A percentile compares a stretch with the other conserved stretches of the same genome.
Conservation (phyloP, 805 yeast species). For the baker's yeast (Saccharomyces cerevisiae) region DNA sequence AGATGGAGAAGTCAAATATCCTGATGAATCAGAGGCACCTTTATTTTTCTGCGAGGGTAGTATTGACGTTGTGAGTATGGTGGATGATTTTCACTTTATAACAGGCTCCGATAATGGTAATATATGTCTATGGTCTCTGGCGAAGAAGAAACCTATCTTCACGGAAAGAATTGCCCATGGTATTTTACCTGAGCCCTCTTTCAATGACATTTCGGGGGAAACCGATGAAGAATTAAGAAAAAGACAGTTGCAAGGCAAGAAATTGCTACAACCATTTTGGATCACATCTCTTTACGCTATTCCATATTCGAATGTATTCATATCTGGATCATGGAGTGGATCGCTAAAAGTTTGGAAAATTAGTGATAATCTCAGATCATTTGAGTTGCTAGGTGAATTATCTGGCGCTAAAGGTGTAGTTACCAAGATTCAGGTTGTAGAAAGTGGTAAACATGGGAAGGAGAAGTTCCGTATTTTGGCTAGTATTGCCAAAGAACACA, state of each 20-base stretch:
- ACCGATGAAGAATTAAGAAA: conserved; percentile 29
- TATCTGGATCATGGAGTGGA: conserved; percentile 88
- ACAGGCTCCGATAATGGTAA: conserved; percentile 95
- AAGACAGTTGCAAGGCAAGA: conserved; percentile 49
- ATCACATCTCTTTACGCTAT: conserved; percentile 74
- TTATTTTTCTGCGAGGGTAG: conserved; percentile 68
- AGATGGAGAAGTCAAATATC: conserved; percentile 25
- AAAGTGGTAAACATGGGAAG: conserved; percentile 44
- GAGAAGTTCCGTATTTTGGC: conserved; percentile 52
- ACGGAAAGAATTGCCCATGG: conserved; percentile 75
- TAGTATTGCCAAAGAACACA: conserved; percentile 74
- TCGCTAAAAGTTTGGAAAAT: conserved; percentile 70
- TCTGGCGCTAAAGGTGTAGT: conserved; percentile 61
- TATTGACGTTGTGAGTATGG: conserved; percentile 81
- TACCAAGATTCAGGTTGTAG: conserved; percentile 50
- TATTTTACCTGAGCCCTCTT: conserved; percentile 38
- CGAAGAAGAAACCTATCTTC: conserved; percentile 80
- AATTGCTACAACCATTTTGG: conserved; percentile 64
- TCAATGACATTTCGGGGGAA: conserved; percentile 51
- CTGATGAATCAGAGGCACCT: conserved; percentile 29
- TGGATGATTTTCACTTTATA: conserved; percentile 85
- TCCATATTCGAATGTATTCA: conserved; percentile 76
- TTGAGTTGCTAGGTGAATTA: conserved; percentile 49
- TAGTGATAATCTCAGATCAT: conserved; percentile 52
- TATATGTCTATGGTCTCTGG: conserved; percentile 79